A percentile compares a stretch with the other conserved stretches of the same genome.
These are phyloP conservation scores for Fusarium cyanostomum DNA, from an alignment of 2,329 filamentous ascomycete genomes.

Conservation along the genomic window DNA sequence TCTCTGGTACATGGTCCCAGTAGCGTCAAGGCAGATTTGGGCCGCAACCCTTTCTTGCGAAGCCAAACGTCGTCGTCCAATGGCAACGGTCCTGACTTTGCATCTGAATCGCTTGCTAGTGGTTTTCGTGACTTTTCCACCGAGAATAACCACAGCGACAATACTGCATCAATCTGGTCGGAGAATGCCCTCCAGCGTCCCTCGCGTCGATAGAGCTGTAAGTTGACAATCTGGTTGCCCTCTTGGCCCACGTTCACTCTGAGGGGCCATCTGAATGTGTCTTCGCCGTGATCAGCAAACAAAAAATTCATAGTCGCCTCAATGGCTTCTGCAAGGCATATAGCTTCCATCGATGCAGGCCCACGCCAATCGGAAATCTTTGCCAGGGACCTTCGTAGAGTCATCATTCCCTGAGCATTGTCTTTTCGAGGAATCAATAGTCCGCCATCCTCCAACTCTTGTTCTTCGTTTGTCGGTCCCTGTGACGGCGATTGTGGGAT, in stretches of 20 bases:
- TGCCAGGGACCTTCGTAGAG: constrained; percentile 26
- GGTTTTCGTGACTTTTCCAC: constrained; percentile 14
- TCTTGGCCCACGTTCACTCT: no score
- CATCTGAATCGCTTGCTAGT: no score
- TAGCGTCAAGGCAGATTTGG: constrained; percentile 15
- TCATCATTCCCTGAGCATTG: constrained; percentile 23
- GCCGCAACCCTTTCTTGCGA: constrained; percentile 15
- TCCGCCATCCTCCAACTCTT: neutral
- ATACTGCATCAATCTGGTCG: constrained; percentile 41
- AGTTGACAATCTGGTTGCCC: neutral
- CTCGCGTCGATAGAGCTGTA: neutral
- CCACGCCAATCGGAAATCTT: constrained; percentile 35
- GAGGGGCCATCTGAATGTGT: neutral
- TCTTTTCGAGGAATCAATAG: neutral
- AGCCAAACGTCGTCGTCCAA: constrained; percentile 27
- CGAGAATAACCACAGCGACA: constrained; percentile 46
- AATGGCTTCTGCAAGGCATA: constrained; percentile 31
- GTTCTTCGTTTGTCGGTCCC: no score
- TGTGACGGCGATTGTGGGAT: no score
- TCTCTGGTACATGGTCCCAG: constrained; percentile 16
- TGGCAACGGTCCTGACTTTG: neutral
- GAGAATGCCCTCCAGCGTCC: constrained; percentile 34
- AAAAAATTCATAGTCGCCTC: constrained; percentile 33
- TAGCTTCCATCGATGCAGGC: constrained; percentile 24
- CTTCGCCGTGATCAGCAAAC: constrained; percentile 15